Evolutionary conservation across 805 yeast genomes (phyloP).

Genomic region (Metschnikowia orientalis): DNA sequence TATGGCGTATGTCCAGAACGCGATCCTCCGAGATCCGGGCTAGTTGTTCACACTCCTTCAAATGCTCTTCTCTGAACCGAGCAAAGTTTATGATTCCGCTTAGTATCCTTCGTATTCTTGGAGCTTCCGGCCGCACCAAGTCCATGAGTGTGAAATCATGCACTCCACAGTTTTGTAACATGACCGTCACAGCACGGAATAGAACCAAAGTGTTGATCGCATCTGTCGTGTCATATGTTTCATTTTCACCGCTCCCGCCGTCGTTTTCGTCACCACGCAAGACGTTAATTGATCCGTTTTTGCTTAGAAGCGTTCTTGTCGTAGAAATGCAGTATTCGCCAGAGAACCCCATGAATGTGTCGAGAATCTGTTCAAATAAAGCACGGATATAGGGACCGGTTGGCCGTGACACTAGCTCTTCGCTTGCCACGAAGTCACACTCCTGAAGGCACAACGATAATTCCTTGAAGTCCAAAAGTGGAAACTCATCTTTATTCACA

Average conservation of each 20-base stretch:
- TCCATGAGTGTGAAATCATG: conserved; percentile 74
- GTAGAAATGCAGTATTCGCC: conserved; percentile 21
- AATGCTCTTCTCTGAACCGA: conserved; percentile 72
- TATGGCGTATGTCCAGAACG: conserved; percentile 36
- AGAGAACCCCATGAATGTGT: conserved; percentile 53
- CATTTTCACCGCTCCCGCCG: conserved; percentile 10
- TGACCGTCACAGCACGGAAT: conserved; percentile 56
- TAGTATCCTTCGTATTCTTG: conserved; percentile 56
- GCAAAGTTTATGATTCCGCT: conserved; percentile 87
- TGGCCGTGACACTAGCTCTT: conserved; percentile 56
- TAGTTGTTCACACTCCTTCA: conserved; percentile 62
- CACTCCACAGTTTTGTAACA: conserved; percentile 69
- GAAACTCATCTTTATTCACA: conserved; percentile 47
- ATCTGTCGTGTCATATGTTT: conserved; percentile 30
- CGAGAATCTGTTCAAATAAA: conserved; percentile 57
- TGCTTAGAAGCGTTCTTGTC: conserved; percentile 18
- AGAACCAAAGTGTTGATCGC: conserved; percentile 44
- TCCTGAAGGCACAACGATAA: conserved; percentile 55
- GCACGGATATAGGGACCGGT: conserved; percentile 50
- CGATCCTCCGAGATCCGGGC: conserved; percentile 51
- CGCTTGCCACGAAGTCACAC: conserved; percentile 58
- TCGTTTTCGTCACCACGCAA: conserved; percentile 6
- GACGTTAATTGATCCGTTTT: conserved; percentile 4
- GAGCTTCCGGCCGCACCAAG: conserved; percentile 71
- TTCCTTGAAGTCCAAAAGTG: conserved; percentile 57